Evolutionary conservation across 2,329 filamentous ascomycete species (phyloP).

Genomic region (Aspergillus aculeatus): DNA sequence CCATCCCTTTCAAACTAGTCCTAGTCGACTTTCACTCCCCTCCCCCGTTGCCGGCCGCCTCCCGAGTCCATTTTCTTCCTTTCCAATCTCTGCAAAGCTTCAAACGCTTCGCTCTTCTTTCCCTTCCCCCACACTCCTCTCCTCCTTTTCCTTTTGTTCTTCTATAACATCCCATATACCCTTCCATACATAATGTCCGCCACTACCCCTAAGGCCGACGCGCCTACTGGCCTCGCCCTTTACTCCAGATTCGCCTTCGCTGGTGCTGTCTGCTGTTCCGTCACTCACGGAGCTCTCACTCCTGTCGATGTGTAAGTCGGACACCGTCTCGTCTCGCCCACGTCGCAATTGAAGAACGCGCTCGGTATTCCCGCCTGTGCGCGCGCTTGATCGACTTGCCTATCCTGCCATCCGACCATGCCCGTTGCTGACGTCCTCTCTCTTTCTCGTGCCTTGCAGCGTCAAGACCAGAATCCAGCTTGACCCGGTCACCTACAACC

Average conservation of each 20-base stretch:
- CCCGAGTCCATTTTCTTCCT: constrained; percentile 14
- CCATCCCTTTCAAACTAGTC: constrained; percentile 29
- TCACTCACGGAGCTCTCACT: constrained; percentile 95
- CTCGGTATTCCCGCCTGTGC: constrained; percentile 17
- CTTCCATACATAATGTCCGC: constrained; percentile 37
- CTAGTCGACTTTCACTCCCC: constrained; percentile 11
- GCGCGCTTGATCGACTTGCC: constrained; percentile 4
- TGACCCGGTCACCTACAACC: constrained; percentile 85
- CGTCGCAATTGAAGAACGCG: constrained; percentile 9
- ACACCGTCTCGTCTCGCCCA: constrained; percentile 26
- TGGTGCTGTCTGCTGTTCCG: constrained; percentile 94
- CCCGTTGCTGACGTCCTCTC: constrained; percentile 14
- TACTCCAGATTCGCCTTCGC: constrained; percentile 97
- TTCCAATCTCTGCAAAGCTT: constrained; percentile 20
- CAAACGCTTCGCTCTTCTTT: constrained; percentile 19
- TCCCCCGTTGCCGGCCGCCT: constrained; percentile 16
- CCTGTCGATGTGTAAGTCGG: constrained; percentile 97
- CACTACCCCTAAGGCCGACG: constrained; percentile 31
- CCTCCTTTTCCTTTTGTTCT: constrained; percentile 13
- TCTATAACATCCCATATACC: constrained; percentile 21
- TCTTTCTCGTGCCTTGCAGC: constrained; percentile 50
- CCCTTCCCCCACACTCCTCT: constrained; percentile 14
- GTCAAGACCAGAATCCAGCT: constrained; percentile 97
- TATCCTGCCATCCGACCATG: background rate
- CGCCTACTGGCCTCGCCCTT: constrained; percentile 66